Evolutionary conservation across 768 basidiomycete genomes (phyloP), one percentile per base, ranked within the genome.

Genomic region (Leucocoprinus leucothites): DNA sequence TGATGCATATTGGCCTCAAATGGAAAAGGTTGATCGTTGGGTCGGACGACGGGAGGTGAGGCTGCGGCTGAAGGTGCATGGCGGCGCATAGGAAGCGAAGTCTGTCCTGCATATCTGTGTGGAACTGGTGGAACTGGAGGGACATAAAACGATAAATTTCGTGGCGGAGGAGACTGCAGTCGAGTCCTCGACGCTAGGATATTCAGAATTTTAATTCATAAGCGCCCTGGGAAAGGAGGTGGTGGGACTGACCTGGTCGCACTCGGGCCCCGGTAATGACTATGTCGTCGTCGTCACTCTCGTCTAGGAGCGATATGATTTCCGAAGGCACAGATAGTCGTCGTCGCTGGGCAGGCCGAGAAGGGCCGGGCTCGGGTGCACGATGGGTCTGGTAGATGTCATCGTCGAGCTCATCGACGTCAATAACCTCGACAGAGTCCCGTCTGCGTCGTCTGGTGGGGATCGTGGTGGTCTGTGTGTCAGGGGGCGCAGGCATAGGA

Each of bases 101-200:
- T 64, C 1, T 69, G 67, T 0, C 64, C 60, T 6, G 66, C 69
- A 56, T 59, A 74, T 50, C 70, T 72, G 4, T 54, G 64, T 1
- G 81, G 81, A 21, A 81, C 52, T 11, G 71, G 63, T 1, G 87
- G 87, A 0, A 88, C 82, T 1, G 85, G 84, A 0, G 86, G 87
- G 3, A 78, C 67, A 1, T 65, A 57, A 16, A 69, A 71, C 9
- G 64, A 59, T 9, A 36, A 44, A 13, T 70, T 70, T 28, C 74
- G 77, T 7, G 81, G 81, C 13, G 85, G 82, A 24, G 82, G 82
- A 0, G 80, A 74, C 44, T 72, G 67, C 28, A 76, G 61, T 42
- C 65, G 63, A 34, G 48, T 63, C 49, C 57, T 67, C 35, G 51
- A 64, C 48, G 60, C 58, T 52, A 41, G 50, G 44, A 34, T 25